These are phyloP conservation scores for Alternaria gaisen DNA, from an alignment of 2,329 filamentous ascomycete genomes.

Conservation along the genomic window DNA sequence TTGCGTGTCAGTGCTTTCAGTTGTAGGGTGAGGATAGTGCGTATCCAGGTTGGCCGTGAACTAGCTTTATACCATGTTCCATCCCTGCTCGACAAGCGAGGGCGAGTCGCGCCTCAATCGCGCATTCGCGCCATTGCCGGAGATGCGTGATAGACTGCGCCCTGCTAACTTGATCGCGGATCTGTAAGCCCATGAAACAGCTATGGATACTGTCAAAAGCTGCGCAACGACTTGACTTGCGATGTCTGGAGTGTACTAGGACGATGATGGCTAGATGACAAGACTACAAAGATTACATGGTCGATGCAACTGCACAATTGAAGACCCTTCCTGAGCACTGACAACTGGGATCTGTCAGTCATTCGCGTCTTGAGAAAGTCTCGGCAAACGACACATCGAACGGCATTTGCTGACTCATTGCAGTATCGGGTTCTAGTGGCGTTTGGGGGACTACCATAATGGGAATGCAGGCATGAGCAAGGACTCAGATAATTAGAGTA, in stretches of 20 bases:
- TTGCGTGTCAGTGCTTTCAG: background rate
- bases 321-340: background rate
- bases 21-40: background rate
- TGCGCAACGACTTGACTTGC: background rate
- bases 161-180: background rate
- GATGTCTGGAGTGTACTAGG: background rate
- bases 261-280: background rate
- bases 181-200: background rate
- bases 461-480: no score
- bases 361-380: no score
- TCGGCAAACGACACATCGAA: no score
- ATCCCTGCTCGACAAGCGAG: background rate
- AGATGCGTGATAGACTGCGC: background rate
- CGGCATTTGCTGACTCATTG: no score
- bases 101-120: background rate
- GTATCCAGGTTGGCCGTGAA: background rate
- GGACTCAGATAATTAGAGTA: fast-evolving
- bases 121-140: background rate
- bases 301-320: background rate
- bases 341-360: no score
- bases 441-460: no score
- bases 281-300: background rate
- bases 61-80: background rate
- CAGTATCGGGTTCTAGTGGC: no score
- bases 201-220: background rate